These are phyloP conservation scores for Pelargonium nanum DNA, from an alignment of 345 rosid species.

Conservation along the genomic window DNA sequence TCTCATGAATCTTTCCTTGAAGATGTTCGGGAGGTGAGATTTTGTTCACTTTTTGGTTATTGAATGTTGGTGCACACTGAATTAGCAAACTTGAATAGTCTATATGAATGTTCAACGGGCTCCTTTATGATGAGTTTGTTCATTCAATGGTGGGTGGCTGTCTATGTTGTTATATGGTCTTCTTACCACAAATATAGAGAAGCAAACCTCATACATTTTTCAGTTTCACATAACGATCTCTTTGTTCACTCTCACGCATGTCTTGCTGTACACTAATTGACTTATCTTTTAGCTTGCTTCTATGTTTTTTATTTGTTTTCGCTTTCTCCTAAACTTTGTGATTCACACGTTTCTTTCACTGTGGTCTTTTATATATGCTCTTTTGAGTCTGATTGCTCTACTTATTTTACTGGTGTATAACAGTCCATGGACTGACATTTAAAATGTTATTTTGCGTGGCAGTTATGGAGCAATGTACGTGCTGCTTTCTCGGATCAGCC, in stretches of 20 bases:
- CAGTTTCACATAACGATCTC: no score
- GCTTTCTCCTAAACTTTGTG: neutral
- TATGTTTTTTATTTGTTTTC: neutral
- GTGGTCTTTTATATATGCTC: neutral
- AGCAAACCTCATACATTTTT: no score
- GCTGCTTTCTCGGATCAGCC: conserved; percentile 58
- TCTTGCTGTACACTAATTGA: no score
- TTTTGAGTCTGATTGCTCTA: conserved; percentile 9
- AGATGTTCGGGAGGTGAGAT: conserved; percentile 84
- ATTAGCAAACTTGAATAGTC: neutral
- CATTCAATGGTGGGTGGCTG: neutral
- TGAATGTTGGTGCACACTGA: neutral
- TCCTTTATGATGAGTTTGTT: neutral
- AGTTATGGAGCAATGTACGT: conserved; percentile 74
- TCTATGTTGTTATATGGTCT: no score
- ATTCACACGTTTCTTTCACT: neutral
- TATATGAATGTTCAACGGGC: neutral
- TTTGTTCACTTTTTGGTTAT: no score
- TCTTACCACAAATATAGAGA: no score
- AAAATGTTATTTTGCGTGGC: conserved; percentile 30
- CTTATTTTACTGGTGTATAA: neutral
- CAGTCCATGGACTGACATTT: conserved; percentile 13
- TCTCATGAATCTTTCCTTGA: conserved; percentile 86
- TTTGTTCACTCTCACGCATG: no score
- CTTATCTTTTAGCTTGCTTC: no score